Base-by-base conservation (phyloP, 768 basidiomycete genomes). In the Lactarius sanguifluus region DNA sequence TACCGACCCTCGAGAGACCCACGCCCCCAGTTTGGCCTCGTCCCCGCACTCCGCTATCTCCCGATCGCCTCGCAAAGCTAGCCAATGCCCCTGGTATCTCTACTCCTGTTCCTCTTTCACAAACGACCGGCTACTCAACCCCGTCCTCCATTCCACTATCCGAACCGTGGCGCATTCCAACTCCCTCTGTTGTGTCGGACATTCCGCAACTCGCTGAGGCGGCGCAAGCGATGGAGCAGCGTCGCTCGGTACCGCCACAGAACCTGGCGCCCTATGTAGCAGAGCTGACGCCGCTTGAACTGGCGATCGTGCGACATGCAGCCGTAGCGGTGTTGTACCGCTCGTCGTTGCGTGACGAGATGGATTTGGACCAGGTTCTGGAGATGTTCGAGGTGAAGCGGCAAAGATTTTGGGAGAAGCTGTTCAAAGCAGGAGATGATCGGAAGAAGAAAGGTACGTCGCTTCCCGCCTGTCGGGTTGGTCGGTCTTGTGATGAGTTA, bases 371-470 rank as follows among this genome's bases (percentile, higher is more conserved):
- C 67, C 97, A 99, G 74, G 81, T 98, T 61, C 76, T 98, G 70
- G 96, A 98, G 77, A 81, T 96, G 75, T 86, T 99, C 38, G 96
- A 98, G 76, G 82, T 81, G 23, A 92, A 96, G 82, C 97, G 96
- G 82, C 88, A 86, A 65, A 90, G 90, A 25, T 97, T 97, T 78
- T 99, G 95, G 95, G 91, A 91, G 70, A 94, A 94, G 77, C 76
- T 98, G 23, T 98, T 99, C 81, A 98, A 97, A 76, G 0, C 23
- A 13, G 75, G 84, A 23, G 85, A 83, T 36, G 89, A 94, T 68
- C 93, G 96, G 85, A 96, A 96, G 79, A 92, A 91, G 79, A 92
- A 93, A 77, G 90, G 91, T 88, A 66, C 28, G 80, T 77, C 7
- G 41, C 30, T 36, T 60, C 32, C 32, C 16, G 41, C 30, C 8